Evolutionary conservation across 371 early-diverging fungal species (phyloP), one percentile per base, ranked within the genome.

Genomic region (Apophysomyces ossiformis): DNA sequence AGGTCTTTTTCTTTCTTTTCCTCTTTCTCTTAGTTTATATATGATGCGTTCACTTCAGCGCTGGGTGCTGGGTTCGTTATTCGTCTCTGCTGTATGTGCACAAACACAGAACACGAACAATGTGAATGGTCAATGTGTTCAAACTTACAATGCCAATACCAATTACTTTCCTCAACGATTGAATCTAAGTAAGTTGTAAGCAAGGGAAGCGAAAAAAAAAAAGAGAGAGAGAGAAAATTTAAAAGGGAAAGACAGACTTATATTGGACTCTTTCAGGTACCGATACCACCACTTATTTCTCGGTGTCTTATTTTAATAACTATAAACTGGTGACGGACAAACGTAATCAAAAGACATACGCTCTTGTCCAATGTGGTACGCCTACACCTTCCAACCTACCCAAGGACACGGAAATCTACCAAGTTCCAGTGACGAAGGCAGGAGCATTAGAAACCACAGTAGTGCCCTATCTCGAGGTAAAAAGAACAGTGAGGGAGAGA

Each of bases 351-450:
- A 58, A 60, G 16, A 73, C 76, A 8, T 89, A 85, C 57, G 78
- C 84, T 15, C 83, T 93, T 64, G 87, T 88, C 69, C 91, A 90
- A 75, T 90, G 93, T 71, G 90, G 92, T 60, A 82, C 92, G 36
- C 78, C 82, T 41, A 60, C 67, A 44, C 91, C 92, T 7, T 16
- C 77, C 26, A 68, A 70, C 37, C 71, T 87, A 54, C 72, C 81
- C 63, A 81, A 79, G 60, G 79, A 69, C 36, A 84, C 86, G 35
- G 76, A 85, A 61, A 63, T 85, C 8, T 78, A 90, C 57, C 44
- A 73, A 2, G 73, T 92, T 13, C 91, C 93, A 8, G 85, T 88
- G 18, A 75, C 70, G 32, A 84, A 71, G 44, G 85, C 80, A 15
- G 91, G 87, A 26, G 83, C 82, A 1, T 69, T 87, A 60, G 85